phyloP scores from a whole-genome alignment of 164 flowering plant species.

The Liquidambar formosana region DNA sequence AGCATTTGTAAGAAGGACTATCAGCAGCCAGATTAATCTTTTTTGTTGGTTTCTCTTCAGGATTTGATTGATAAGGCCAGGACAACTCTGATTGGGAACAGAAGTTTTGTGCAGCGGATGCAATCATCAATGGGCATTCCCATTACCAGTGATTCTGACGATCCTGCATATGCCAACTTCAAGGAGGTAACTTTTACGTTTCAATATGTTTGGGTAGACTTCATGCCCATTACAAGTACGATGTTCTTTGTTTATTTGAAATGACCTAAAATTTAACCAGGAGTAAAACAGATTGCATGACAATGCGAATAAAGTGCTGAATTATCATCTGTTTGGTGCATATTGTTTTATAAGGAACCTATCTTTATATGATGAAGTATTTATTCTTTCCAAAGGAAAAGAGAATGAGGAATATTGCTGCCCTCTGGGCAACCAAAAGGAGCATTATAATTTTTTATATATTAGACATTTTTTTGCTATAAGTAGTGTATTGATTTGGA shows the following conservation, averaged over 20 bases:
- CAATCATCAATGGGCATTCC: slow-evolving; percentile 62
- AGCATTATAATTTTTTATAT: too few species aligned
- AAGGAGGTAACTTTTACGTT: slow-evolving; percentile 52
- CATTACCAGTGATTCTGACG: slow-evolving; percentile 47
- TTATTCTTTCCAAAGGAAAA: too few species aligned
- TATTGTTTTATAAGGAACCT: neutral
- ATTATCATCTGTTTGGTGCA: neutral
- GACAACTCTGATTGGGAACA: slow-evolving; percentile 66
- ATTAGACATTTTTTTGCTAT: neutral
- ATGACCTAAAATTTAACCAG: neutral
- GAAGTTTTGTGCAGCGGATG: slow-evolving; percentile 64
- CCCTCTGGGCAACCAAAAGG: too few species aligned
- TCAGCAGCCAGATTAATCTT: too few species aligned
- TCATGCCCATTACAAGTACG: neutral
- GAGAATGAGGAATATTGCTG: neutral
- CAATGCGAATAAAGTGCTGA: neutral
- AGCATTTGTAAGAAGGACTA: too few species aligned
- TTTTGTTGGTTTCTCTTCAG: slow-evolving; percentile 36
- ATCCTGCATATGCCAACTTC: slow-evolving; percentile 63
- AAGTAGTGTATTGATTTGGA: neutral
- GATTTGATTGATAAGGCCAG: slow-evolving; percentile 85
- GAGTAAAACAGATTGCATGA: neutral
- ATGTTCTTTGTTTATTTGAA: neutral
- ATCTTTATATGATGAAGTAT: neutral
- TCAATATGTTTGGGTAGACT: neutral